These are phyloP conservation scores for Pyrus hybrid DNA, from an alignment of 331 rosid genomes.

Conservation along the genomic window DNA sequence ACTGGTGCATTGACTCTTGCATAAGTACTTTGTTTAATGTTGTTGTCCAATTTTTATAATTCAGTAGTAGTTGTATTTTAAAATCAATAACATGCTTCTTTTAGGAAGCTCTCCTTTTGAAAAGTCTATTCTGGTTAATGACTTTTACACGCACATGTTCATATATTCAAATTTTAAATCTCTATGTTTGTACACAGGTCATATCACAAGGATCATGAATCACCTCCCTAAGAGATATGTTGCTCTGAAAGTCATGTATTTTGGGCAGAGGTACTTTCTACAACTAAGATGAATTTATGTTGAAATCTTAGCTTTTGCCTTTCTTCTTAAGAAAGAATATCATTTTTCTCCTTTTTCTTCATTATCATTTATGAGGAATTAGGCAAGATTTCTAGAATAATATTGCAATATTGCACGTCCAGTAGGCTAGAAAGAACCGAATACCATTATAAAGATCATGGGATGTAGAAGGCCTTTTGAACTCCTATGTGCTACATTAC, in stretches of 20 bases:
- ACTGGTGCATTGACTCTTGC: not conserved
- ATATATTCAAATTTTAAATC: not conserved
- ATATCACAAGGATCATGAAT: conserved; percentile 28
- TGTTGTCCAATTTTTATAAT: not conserved
- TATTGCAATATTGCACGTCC: not conserved
- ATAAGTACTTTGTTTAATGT: not conserved
- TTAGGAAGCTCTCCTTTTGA: not conserved
- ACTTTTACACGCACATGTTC: no score
- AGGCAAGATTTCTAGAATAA: not conserved
- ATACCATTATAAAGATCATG: not conserved
- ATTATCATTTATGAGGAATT: not conserved
- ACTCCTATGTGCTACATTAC: not conserved
- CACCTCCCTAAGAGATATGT: conserved; percentile 65
- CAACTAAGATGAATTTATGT: not conserved
- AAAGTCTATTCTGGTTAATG: not conserved
- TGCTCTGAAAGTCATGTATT: conserved; percentile 86
- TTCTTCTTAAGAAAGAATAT: not conserved
- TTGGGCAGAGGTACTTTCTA: conserved; percentile 69
- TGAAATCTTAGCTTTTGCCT: not conserved
- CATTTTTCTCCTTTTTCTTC: not conserved
- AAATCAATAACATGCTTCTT: not conserved
- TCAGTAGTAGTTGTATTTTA: not conserved
- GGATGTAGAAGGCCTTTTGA: not conserved
- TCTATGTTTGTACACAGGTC: conserved; percentile 39
- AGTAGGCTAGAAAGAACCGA: not conserved